A percentile compares a stretch with the other conserved stretches of the same genome.
phyloP scores from a whole-genome alignment of 257 asterid species.

The Fraxinus anomala region DNA sequence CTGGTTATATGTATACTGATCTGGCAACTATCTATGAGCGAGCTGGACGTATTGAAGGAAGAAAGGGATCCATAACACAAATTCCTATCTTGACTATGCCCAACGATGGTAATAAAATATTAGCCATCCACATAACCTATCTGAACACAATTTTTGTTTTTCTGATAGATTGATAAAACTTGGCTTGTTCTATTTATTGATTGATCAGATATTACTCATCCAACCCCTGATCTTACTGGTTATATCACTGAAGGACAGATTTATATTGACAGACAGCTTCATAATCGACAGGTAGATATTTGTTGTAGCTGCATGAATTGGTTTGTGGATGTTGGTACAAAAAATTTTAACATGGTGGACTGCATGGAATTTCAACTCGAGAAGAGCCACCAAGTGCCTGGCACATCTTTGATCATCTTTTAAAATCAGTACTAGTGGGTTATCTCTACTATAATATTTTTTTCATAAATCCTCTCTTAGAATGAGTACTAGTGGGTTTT shows the following conservation, averaged over 20 bases:
- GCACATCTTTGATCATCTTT: not conserved
- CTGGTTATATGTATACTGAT: conserved; percentile 93
- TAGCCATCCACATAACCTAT: conserved; percentile 4
- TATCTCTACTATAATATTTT: not conserved
- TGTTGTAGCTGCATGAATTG: conserved; percentile 14
- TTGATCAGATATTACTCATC: conserved; percentile 93
- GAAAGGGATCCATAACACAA: conserved; percentile 95
- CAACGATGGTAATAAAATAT: conserved; percentile 67
- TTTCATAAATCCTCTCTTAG: not conserved
- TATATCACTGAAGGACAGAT: conserved; percentile 99
- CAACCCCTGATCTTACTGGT: conserved; percentile 99
- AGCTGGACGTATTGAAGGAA: conserved; percentile 99
- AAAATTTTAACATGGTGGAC: not conserved
- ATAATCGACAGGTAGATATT: conserved; percentile 56
- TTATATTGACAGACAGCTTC: conserved; percentile 94
- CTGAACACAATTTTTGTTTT: not conserved
- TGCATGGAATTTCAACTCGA: not conserved
- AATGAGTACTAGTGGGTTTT: not conserved
- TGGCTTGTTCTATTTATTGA: conserved; percentile 19
- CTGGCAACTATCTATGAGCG: conserved; percentile 96
- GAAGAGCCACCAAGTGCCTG: not conserved
- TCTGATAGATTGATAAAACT: conserved; percentile 1
- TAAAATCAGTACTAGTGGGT: not conserved
- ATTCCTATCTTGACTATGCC: conserved; percentile 98
- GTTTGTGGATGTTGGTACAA: not conserved